Conservation (phyloP, 352 stramenopile species). For the Globisporangium echinulatum region DNA sequence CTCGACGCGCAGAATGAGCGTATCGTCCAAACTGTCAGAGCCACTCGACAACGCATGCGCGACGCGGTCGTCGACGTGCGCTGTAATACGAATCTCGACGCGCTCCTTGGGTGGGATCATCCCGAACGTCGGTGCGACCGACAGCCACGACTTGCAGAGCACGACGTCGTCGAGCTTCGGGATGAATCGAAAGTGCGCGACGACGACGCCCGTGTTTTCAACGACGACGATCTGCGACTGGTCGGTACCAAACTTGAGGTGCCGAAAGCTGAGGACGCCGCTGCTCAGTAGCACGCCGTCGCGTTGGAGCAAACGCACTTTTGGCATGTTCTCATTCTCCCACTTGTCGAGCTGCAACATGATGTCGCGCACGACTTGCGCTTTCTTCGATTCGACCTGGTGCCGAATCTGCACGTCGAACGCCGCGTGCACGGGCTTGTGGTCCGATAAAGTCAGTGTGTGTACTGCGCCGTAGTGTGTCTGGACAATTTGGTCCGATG, state of each 20-base stretch:
- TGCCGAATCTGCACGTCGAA: constrained; percentile 91
- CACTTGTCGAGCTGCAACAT: constrained; percentile 93
- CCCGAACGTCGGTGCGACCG: constrained; percentile 81
- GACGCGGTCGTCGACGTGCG: constrained; percentile 86
- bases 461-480: constrained; percentile 86
- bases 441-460: constrained; percentile 94
- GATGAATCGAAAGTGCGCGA: constrained; percentile 93
- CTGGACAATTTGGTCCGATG: constrained; percentile 39
- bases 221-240: constrained; percentile 63
- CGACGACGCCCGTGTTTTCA: constrained; percentile 91
- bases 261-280: constrained; percentile 53
- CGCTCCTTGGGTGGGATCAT: constrained; percentile 82
- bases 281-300: constrained; percentile 34
- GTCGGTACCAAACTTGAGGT: constrained; percentile 58
- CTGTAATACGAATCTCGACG: constrained; percentile 88
- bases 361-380: constrained; percentile 90
- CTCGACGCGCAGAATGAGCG: constrained; percentile 95
- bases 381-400: constrained; percentile 87
- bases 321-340: constrained; percentile 95
- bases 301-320: constrained; percentile 76
- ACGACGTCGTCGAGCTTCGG: constrained; percentile 80
- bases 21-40: constrained; percentile 93
- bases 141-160: constrained; percentile 92
- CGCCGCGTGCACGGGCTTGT: constrained; percentile 96
- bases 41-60: constrained; percentile 87